phyloP scores from a whole-genome alignment of 257 asterid species.

The Ehretia macrophylla region DNA sequence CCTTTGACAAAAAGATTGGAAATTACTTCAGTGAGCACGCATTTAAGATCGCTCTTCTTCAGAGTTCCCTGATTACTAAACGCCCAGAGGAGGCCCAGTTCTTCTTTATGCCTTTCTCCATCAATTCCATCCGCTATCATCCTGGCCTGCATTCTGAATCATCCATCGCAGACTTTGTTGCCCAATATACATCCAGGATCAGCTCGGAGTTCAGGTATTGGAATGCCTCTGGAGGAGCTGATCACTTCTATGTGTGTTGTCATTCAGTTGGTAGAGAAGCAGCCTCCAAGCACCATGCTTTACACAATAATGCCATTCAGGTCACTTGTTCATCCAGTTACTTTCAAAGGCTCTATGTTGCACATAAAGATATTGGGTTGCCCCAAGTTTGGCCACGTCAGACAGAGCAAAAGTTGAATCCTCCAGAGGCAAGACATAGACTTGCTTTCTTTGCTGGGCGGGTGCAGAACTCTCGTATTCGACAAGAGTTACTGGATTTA shows the following conservation, averaged over 20 bases:
- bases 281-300: constrained; percentile 39
- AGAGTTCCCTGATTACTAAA: constrained; percentile 38
- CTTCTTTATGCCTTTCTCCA: constrained; percentile 74
- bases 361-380: constrained; percentile 64
- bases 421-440: constrained; percentile 41
- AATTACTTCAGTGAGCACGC: constrained; percentile 81
- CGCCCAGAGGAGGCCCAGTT: constrained; percentile 54
- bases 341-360: constrained; percentile 65
- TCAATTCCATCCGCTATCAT: constrained; percentile 67
- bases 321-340: constrained; percentile 71
- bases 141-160: constrained; percentile 48
- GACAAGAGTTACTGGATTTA: constrained; percentile 38
- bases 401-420: constrained; percentile 23
- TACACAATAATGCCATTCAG: constrained; percentile 62
- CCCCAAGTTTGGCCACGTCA: constrained; percentile 88
- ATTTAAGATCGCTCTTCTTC: constrained; percentile 65
- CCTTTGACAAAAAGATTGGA: constrained; percentile 53
- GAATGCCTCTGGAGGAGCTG: constrained; percentile 78
- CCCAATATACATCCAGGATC: constrained; percentile 40
- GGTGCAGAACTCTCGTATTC: constrained; percentile 50
- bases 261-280: constrained; percentile 77
- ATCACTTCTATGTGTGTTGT: constrained; percentile 69
- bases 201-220: constrained; percentile 48
- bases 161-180: constrained; percentile 52
- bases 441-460: constrained; percentile 77